Evolutionary conservation across 129 eudicot species (phyloP).

Genomic region (Lactuca sativa): DNA sequence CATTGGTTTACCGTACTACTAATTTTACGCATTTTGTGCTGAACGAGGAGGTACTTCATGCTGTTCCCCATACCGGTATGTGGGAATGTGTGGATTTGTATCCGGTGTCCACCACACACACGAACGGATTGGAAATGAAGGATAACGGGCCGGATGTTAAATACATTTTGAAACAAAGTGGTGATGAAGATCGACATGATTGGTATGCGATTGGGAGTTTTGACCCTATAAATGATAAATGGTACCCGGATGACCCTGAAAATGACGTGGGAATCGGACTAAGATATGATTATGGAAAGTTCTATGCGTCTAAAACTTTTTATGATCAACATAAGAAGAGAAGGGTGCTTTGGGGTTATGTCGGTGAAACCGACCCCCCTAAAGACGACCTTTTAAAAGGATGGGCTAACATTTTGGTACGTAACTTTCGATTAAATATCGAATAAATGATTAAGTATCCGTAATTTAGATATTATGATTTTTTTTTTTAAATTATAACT

Average conservation of each 20-base stretch:
- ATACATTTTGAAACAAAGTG: constrained; percentile 76
- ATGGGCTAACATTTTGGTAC: constrained; percentile 90
- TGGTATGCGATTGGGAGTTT: constrained; percentile 81
- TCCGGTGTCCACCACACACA: constrained; percentile 61
- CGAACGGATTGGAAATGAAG: constrained; percentile 60
- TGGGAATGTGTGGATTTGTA: constrained; percentile 98
- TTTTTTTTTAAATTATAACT: background rate
- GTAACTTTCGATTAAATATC: background rate
- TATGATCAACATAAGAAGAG: constrained; percentile 66
- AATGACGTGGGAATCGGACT: constrained; percentile 86
- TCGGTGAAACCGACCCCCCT: constrained; percentile 73
- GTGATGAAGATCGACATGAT: constrained; percentile 71
- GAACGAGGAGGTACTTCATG: constrained; percentile 53
- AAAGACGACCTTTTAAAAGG: constrained; percentile 61
- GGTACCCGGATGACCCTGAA: constrained; percentile 88
- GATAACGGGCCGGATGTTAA: constrained; percentile 63
- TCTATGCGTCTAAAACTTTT: constrained; percentile 86
- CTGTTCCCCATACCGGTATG: constrained; percentile 87
- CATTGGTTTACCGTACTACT: constrained; percentile 65
- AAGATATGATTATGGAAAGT: constrained; percentile 75
- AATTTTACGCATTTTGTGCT: constrained; percentile 63
- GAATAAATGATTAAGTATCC: background rate
- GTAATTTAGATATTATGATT: background rate
- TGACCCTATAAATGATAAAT: constrained; percentile 46
- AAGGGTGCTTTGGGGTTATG: constrained; percentile 82